phyloP scores from a whole-genome alignment of 768 basidiomycete species.

The Asterophora lycoperdoides region DNA sequence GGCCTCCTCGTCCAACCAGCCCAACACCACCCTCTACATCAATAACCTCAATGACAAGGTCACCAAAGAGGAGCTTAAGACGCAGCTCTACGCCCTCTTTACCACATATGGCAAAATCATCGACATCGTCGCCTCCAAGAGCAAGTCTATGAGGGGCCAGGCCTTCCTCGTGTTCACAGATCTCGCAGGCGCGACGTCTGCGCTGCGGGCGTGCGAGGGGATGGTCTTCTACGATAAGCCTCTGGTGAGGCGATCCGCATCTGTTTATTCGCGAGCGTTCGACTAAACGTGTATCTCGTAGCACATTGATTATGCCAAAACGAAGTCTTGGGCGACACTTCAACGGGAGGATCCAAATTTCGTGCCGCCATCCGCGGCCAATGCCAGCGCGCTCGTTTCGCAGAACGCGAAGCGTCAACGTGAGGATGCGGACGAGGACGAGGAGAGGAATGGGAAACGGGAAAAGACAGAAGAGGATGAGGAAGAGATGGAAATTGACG shows the following conservation, averaged over 20 bases:
- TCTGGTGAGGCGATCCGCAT: constrained; percentile 53
- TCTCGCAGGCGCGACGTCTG: constrained; percentile 85
- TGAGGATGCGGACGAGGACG: constrained; percentile 55
- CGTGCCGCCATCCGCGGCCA: constrained; percentile 63
- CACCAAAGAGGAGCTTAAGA: constrained; percentile 84
- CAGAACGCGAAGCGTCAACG: constrained; percentile 63
- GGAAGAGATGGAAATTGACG: constrained; percentile 93
- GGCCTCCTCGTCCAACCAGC: constrained; percentile 58
- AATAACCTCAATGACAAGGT: constrained; percentile 92
- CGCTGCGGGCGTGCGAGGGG: constrained; percentile 89
- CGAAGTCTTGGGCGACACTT: constrained; percentile 82
- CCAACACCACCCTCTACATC: constrained; percentile 86
- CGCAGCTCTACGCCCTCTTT: constrained; percentile 84
- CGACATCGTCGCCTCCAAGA: constrained; percentile 89
- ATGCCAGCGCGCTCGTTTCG: constrained; percentile 45
- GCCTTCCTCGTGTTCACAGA: constrained; percentile 96
- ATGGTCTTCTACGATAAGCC: constrained; percentile 92
- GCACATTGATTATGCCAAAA: constrained; percentile 90
- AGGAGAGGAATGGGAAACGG: constrained; percentile 59
- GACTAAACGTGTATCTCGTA: constrained; percentile 27
- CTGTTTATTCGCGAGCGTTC: constrained; percentile 6
- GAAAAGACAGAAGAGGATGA: constrained; percentile 71
- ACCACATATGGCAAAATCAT: constrained; percentile 90
- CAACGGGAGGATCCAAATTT: constrained; percentile 78
- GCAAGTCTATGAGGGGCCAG: constrained; percentile 83